Percentiles rank a stretch among this genome's conserved stretches.
Conservation (phyloP, 352 stramenopile genomes). For the Pseudoperonospora humuli region DNA sequence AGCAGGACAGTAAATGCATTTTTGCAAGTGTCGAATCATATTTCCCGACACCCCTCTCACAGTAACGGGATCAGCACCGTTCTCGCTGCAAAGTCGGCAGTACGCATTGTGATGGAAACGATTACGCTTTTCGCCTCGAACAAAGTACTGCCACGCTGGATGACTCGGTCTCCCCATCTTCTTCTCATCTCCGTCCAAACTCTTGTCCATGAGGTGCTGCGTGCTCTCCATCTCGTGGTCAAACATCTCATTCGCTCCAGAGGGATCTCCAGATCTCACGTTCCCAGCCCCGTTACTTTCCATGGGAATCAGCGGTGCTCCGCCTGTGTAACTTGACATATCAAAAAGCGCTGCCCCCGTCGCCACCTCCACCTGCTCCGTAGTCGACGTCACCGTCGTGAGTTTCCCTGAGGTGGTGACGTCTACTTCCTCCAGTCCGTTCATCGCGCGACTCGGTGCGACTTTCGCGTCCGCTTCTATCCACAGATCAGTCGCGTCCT, state of each 20-base stretch:
- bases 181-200: conserved; percentile 40
- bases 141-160: conserved; percentile 72
- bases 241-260: conserved; percentile 7
- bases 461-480: conserved; percentile 11
- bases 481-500: conserved; percentile 4
- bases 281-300: neutral
- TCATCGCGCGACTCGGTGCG: conserved; percentile 4
- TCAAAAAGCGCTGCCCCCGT: conserved; percentile 30
- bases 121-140: conserved; percentile 71
- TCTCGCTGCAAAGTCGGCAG: conserved; percentile 58
- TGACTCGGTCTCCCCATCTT: conserved; percentile 65
- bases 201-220: conserved; percentile 16
- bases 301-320: conserved; percentile 29
- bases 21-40: conserved; percentile 80
- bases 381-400: neutral
- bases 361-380: conserved; percentile 14
- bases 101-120: conserved; percentile 77
- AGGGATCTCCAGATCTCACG: neutral
- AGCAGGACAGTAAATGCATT: conserved; percentile 64
- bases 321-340: conserved; percentile 40
- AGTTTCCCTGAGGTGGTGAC: neutral
- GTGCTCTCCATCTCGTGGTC: conserved; percentile 6
- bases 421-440: conserved; percentile 2
- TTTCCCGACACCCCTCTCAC: conserved; percentile 70
- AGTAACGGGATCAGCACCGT: conserved; percentile 36